These are phyloP conservation scores for Saururus chinensis DNA, from an alignment of 164 flowering plant genomes.

Conservation along the genomic window DNA sequence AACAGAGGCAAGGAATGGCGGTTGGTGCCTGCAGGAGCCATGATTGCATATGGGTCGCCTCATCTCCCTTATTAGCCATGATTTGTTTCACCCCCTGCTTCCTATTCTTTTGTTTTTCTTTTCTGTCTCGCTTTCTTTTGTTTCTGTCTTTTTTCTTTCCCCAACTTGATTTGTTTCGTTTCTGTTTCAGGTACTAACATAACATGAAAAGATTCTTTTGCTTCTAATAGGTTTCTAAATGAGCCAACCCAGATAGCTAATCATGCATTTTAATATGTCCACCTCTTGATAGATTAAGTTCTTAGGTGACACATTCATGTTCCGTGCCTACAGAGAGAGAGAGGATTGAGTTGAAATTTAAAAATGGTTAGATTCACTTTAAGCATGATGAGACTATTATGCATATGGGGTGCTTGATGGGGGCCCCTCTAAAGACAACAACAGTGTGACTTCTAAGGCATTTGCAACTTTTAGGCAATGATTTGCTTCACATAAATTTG, in stretches of 20 bases:
- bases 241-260: not conserved
- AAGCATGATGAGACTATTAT: slow-evolving; percentile 1
- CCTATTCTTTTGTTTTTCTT: not conserved
- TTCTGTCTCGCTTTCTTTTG: slow-evolving; percentile 13
- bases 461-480: not conserved
- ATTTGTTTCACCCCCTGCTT: not conserved
- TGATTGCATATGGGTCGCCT: slow-evolving; percentile 9
- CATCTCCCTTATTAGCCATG: not conserved
- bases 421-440: not conserved
- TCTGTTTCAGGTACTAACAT: not conserved
- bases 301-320: not conserved
- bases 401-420: not conserved
- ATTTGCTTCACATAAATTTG: not conserved
- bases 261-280: not conserved
- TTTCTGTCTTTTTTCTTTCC: not conserved
- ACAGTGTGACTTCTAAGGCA: not conserved
- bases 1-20: slow-evolving; percentile 11
- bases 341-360: no score
- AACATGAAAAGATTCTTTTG: slow-evolving; percentile 37
- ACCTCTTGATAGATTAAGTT: not conserved
- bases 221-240: not conserved
- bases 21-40: slow-evolving; percentile 16
- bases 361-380: not conserved
- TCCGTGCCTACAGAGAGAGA: not conserved
- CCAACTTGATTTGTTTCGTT: not conserved